Conservation (phyloP, 805 yeast genomes). For the Yamadazyma kitorensis region DNA sequence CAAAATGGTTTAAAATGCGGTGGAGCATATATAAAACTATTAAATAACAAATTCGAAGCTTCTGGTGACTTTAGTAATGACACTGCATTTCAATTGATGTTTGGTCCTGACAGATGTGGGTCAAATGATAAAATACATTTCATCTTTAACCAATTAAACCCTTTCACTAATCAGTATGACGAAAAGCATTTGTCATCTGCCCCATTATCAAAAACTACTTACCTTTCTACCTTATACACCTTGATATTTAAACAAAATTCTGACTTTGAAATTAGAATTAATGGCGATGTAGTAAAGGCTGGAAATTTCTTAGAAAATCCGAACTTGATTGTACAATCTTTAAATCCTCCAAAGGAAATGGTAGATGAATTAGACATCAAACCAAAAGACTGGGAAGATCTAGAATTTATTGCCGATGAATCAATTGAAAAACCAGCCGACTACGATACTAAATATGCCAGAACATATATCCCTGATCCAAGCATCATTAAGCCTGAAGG, state of each 20-base stretch:
- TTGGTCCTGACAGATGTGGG: slow-evolving; percentile 94
- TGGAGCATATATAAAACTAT: slow-evolving; percentile 82
- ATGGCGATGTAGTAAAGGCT: slow-evolving; percentile 69
- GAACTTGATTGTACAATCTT: slow-evolving; percentile 57
- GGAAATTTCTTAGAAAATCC: slow-evolving; percentile 61
- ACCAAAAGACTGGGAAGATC: slow-evolving; percentile 85
- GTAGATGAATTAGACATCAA: slow-evolving; percentile 53
- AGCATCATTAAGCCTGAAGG: slow-evolving; percentile 64
- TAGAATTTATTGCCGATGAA: slow-evolving; percentile 59
- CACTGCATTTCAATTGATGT: slow-evolving; percentile 82
- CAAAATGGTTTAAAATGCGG: slow-evolving; percentile 82
- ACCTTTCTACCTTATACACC: slow-evolving; percentile 69
- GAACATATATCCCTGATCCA: slow-evolving; percentile 60
- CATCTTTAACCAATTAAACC: slow-evolving; percentile 60
- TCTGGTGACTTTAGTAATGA: slow-evolving; percentile 51
- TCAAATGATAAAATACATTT: slow-evolving; percentile 75
- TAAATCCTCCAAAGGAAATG: slow-evolving; percentile 65
- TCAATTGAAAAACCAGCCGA: slow-evolving; percentile 69
- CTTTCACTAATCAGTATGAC: slow-evolving; percentile 52
- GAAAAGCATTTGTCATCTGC: slow-evolving; percentile 69
- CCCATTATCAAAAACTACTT: slow-evolving; percentile 61
- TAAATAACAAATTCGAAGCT: slow-evolving; percentile 39
- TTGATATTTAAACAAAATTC: slow-evolving; percentile 64
- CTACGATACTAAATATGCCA: slow-evolving; percentile 76
- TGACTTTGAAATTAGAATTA: slow-evolving; percentile 74